Base-by-base conservation (phyloP, 2,329 filamentous ascomycete genomes). In the Aspergillus uvarum region DNA sequence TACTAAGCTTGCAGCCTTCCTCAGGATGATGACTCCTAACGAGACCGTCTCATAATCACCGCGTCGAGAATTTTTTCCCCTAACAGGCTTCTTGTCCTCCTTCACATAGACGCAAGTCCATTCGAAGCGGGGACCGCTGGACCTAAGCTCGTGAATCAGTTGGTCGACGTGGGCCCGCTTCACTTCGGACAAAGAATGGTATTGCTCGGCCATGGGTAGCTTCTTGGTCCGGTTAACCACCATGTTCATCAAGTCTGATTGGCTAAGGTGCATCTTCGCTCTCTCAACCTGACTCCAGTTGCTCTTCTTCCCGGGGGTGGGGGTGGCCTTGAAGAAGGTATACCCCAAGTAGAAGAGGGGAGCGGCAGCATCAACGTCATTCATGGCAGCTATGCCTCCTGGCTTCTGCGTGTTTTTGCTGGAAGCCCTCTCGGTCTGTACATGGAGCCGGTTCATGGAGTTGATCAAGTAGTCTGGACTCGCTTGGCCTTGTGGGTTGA, bases 21-120 rank as follows among this genome's bases (percentile, higher is more conserved):
- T 69, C 67, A 71, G 64, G 29, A 77, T 58, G 12, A 77, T 68
- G n/a, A 77, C 62, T 29, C 74, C 66, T 68, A 77, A 72, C 4
- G 68, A 71, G 29, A 68, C 59, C 12, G 69, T 74, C 26, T 75
- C 70, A 16, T 71, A 71, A 51, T 72, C 68, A n/a, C 66, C 61
- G 1, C 62, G 67, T 32, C 65, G 64, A 56, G 65, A 59, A 47
- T 69, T 66, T 57, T 70, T 70, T 24, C 71, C 65, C 57, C 70
- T 70, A 48, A 67, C 64, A 0, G 66, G 56, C 49, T 68, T 66
- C 26, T 70, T 63, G 6, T 71, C 67, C 54, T 71, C 71, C 51
- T 74, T 71, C 24, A 74, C 68, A 61, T 76, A 77, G n/a, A 71
- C 74, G 51, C 68, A 75, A n/a, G 63, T 71, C 74, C 76, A 78